Conservation (phyloP, 1,139 yeast species). For the Meyerozyma smithsonii region DNA sequence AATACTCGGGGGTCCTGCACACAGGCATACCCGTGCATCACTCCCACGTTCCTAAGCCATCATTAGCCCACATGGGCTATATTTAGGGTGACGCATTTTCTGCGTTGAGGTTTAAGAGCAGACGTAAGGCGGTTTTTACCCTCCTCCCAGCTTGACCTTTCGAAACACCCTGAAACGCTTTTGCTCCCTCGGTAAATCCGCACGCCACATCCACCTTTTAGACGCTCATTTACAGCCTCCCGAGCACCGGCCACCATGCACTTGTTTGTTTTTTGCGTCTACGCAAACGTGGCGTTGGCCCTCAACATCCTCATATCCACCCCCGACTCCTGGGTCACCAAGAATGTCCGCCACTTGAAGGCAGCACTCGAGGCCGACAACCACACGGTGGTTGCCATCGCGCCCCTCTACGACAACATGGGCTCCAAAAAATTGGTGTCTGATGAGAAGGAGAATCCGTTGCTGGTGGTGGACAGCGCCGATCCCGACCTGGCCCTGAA, state of each 20-base stretch:
- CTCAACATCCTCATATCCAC: conserved; percentile 31
- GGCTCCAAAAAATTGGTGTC: conserved; percentile 2
- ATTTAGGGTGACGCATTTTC: neutral
- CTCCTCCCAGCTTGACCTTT: no score
- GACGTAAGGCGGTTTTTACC: no score
- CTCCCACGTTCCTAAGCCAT: conserved; percentile 2
- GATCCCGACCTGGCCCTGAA: neutral
- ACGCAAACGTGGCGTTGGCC: conserved; percentile 7
- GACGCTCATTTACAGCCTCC: no score
- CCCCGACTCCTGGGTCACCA: conserved; percentile 39
- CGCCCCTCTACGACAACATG: conserved; percentile 24
- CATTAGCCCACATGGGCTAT: conserved; percentile 3
- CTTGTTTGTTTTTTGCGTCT: neutral
- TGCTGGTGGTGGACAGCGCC: no score
- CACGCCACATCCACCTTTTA: no score
- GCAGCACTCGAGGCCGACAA: conserved; percentile 20
- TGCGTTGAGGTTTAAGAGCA: neutral
- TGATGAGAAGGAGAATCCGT: no score
- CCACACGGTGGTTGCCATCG: conserved; percentile 30
- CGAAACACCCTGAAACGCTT: neutral
- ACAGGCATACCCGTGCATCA: neutral
- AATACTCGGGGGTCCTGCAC: neutral
- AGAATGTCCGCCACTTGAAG: conserved; percentile 27
- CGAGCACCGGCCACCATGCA: neutral
- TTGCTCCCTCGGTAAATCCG: no score